Conservation (phyloP, 371 early-diverging fungal species). For the Batkoa obscura region DNA sequence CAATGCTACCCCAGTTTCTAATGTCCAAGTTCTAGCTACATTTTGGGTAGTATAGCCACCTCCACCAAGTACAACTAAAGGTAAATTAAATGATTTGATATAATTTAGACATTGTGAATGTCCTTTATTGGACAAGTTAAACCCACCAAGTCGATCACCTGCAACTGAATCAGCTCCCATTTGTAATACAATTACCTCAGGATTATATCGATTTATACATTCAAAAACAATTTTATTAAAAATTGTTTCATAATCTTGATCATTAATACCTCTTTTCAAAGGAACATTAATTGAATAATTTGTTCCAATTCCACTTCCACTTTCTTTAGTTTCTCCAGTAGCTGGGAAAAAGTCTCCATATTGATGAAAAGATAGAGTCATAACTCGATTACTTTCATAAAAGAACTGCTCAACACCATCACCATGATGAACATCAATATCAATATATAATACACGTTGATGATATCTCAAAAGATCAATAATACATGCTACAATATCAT, state of each 20-base stretch:
- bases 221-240: conserved; percentile 56
- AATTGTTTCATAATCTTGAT: conserved; percentile 71
- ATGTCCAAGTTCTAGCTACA: conserved; percentile 95
- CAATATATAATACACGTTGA: conserved; percentile 94
- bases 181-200: conserved; percentile 95
- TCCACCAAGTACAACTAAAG: conserved; percentile 91
- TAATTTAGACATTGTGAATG: conserved; percentile 87
- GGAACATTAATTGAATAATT: conserved; percentile 96
- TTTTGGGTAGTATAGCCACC: conserved; percentile 99
- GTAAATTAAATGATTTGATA: conserved; percentile 81
- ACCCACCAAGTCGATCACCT: conserved; percentile 97
- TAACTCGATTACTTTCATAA: conserved; percentile 96
- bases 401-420: conserved; percentile 99
- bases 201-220: conserved; percentile 87
- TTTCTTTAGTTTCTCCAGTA: conserved; percentile 78
- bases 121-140: conserved; percentile 87
- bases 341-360: conserved; percentile 99
- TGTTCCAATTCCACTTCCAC: conserved; percentile 72
- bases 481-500: conserved; percentile 95
- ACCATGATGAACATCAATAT: conserved; percentile 99
- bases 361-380: conserved; percentile 99
- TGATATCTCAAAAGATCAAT: conserved; percentile 87
- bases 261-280: conserved; percentile 92
- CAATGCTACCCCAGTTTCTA: conserved; percentile 75
- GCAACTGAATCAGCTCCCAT: conserved; percentile 98